A percentile compares a stretch with the other conserved stretches of the same genome.
phyloP scores from a whole-genome alignment of 2,329 filamentous ascomycete genomes.

The Colletotrichum abscissum region DNA sequence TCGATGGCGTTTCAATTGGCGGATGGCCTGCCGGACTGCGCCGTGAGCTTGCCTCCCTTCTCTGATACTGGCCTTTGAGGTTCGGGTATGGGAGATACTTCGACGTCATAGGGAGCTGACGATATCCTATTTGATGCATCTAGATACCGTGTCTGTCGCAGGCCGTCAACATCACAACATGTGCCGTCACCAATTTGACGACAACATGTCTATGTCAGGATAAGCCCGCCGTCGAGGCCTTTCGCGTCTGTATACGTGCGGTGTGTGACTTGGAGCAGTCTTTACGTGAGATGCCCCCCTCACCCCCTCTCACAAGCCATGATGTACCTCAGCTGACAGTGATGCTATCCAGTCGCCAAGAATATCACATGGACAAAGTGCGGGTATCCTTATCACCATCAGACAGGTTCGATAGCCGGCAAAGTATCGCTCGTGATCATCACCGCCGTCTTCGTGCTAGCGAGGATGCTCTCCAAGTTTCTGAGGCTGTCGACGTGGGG shows the following conservation, averaged over 20 bases:
- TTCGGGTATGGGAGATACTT: background rate
- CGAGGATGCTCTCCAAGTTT: constrained; percentile 4
- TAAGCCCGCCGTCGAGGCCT: background rate
- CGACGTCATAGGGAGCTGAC: background rate
- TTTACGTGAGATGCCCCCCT: constrained; percentile 5
- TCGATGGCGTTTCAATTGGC: constrained; percentile 18
- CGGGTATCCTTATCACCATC: constrained; percentile 3
- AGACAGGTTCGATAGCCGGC: background rate
- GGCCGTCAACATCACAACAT: constrained; percentile 14
- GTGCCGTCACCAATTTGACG: constrained; percentile 12
- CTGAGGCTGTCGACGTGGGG: constrained; percentile 26
- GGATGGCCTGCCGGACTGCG: constrained; percentile 17
- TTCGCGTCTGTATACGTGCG: constrained; percentile 11
- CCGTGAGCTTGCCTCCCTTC: background rate
- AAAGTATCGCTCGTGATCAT: background rate
- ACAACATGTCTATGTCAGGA: constrained; percentile 19
- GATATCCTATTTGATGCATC: background rate
- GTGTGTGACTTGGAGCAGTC: constrained; percentile 7
- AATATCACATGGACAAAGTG: constrained; percentile 24
- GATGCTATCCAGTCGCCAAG: constrained; percentile 2
- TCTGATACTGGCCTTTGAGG: background rate
- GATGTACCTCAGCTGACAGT: too few relatives aligned
- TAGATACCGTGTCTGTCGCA: constrained; percentile 18
- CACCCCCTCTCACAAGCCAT: too few relatives aligned
- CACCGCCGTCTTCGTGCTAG: constrained; percentile 12